Base-by-base conservation (phyloP, 306 rosid genomes). In the Carpinus fangiana region DNA sequence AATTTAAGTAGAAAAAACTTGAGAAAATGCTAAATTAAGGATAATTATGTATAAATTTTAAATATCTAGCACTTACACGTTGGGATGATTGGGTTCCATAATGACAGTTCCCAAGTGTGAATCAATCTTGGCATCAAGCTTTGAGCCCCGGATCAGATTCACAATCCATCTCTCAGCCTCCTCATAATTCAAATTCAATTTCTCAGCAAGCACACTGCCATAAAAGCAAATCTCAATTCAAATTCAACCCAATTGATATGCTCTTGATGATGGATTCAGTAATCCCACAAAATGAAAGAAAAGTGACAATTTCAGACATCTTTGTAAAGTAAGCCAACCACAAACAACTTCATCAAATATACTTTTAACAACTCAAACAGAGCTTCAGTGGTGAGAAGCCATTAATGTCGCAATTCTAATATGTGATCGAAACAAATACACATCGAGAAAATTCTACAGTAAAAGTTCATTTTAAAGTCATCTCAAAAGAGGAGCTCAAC, bases 151-250 rank as follows among this genome's bases (percentile, higher is more conserved):
- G 51, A 91, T 90, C 64, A 93, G 95, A 77, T 93, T 90, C 64
- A 85, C 89, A 85, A 95, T 92, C 98, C 97, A 95, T 78, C 93
- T 90, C 91, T 95, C 97, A 45, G 98, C 97, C 61, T 90, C 98
- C 86, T 95, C 97, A 34, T 92, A 90, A 72, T 92, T 92, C 83
- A 95, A 80, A 87, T 91, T 95, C 74, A 95, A 71, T 82, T 95
- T 95, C 84, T 90, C 97, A 12, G 98, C 97, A 70, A 95, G 98
- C 70, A 92, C 92, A 8, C 98, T 95, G 91, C 59, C 75, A 78
- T n/a, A 65, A 70, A 57, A 77, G n/a, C 17, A 4, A 38, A 66
- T 18, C 47, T 18, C 51, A 10, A 41, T 67, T 41, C 72, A 41
- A 45, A 67, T 9, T 67, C 51, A 18, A 45, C 38, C 28, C 50